A percentile compares a stretch with the other conserved stretches of the same genome.
phyloP scores from a whole-genome alignment of 2,329 filamentous ascomycete species.

The Berkeleyomyces rouxiae region DNA sequence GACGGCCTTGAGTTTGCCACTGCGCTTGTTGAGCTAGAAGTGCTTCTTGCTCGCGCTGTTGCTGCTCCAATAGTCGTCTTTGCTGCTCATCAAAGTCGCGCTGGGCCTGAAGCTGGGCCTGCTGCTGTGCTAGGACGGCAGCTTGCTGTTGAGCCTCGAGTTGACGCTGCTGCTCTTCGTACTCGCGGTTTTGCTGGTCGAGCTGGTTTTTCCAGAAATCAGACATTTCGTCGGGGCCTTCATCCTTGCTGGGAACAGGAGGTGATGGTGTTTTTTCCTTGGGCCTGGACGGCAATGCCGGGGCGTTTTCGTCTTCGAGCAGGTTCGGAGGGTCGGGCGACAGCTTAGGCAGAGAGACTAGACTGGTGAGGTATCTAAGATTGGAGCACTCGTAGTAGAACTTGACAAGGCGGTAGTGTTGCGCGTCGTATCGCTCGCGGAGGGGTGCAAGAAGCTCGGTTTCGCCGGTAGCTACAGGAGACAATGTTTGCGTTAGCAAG shows the following conservation, averaged over 20 bases:
- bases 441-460: conserved; percentile 83
- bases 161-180: conserved; percentile 81
- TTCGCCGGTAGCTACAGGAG: conserved; percentile 61
- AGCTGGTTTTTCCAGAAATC: conserved; percentile 97
- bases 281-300: conserved; percentile 64
- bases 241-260: conserved; percentile 51
- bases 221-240: conserved; percentile 74
- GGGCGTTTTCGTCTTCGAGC: conserved; percentile 70
- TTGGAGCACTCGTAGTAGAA: conserved; percentile 99
- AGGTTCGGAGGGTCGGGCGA: conserved; percentile 87
- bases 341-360: conserved; percentile 91
- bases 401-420: conserved; percentile 89
- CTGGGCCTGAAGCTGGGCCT: conserved; percentile 71
- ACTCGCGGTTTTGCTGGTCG: conserved; percentile 80
- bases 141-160: conserved; percentile 76
- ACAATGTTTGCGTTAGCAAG: conserved; percentile 15
- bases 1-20: conserved; percentile 86
- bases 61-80: conserved; percentile 70
- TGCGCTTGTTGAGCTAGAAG: conserved; percentile 75
- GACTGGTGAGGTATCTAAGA: conserved; percentile 82
- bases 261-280: conserved; percentile 56
- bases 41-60: conserved; percentile 78
- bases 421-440: conserved; percentile 76
- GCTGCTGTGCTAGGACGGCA: conserved; percentile 63
- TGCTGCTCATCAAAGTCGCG: conserved; percentile 96